Evolutionary conservation across 352 stramenopile genomes (phyloP).

Genomic region (Elongisporangium prolatum): DNA sequence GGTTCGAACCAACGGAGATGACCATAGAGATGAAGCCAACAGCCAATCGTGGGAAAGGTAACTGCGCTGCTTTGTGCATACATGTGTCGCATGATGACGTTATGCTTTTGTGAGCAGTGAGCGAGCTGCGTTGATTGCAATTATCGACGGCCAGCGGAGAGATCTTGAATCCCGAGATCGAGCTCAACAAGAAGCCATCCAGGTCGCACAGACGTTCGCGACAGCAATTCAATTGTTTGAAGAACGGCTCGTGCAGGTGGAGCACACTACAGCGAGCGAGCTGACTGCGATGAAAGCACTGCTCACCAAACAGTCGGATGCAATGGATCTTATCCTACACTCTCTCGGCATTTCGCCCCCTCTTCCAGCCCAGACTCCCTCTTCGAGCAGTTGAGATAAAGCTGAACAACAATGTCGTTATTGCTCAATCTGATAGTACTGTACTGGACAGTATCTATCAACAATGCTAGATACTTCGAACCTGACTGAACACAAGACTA

Average conservation of each 20-base stretch:
- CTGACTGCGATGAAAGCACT: conserved; percentile 40
- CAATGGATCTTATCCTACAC: conserved; percentile 50
- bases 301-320: conserved; percentile 28
- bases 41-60: conserved; percentile 36
- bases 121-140: conserved; percentile 38
- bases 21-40: not conserved
- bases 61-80: not conserved
- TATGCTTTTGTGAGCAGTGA: conserved; percentile 23
- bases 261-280: conserved; percentile 33
- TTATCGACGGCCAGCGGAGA: conserved; percentile 57
- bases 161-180: conserved; percentile 51
- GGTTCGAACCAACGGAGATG: not conserved
- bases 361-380: not conserved
- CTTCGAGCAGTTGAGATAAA: not conserved
- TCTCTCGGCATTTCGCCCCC: conserved; percentile 33
- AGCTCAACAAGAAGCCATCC: conserved; percentile 44
- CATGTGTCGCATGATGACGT: not conserved
- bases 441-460: no score
- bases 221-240: conserved; percentile 49
- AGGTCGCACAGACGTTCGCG: conserved; percentile 53
- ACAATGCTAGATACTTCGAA: not conserved
- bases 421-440: no score
- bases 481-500: not conserved
- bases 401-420: conserved; percentile 13
- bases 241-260: conserved; percentile 43